Percentiles rank a stretch among this genome's conserved stretches.
phyloP scores from a whole-genome alignment of 148 eudicot species.

The Heliamphora exappendiculata region DNA sequence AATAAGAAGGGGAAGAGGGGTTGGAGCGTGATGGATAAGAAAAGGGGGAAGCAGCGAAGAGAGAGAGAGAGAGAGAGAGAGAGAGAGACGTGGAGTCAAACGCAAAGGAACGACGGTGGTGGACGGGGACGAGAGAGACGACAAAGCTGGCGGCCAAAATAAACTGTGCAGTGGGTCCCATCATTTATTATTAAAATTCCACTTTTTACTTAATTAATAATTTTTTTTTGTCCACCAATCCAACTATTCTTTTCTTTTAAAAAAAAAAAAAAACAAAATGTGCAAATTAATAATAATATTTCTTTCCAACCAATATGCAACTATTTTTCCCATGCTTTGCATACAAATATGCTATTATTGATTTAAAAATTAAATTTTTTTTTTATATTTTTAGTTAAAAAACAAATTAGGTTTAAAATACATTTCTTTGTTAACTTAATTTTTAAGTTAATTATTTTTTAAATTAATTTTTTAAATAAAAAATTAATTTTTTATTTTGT shows the following conservation, averaged over 20 bases:
- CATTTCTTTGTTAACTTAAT: too few relatives aligned
- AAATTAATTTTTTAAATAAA: too few relatives aligned
- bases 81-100: slow-evolving; percentile 18
- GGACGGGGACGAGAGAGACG: slow-evolving; percentile 35
- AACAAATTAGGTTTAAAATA: too few relatives aligned
- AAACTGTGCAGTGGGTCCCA: slow-evolving; percentile 25
- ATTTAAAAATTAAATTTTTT: too few relatives aligned
- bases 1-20: background rate
- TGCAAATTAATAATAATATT: too few relatives aligned
- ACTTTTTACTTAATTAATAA: background rate
- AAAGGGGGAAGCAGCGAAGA: background rate
- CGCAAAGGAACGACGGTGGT: slow-evolving; percentile 21
- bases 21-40: slow-evolving; percentile 9
- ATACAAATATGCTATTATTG: too few relatives aligned
- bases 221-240: background rate
- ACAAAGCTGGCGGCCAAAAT: slow-evolving; percentile 37
- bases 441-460: too few relatives aligned
- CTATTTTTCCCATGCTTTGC: too few relatives aligned
- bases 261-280: too few relatives aligned
- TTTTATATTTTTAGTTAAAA: too few relatives aligned
- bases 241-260: background rate
- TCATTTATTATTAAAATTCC: background rate
- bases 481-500: too few relatives aligned
- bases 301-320: too few relatives aligned
- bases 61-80: slow-evolving; percentile 12